Evolutionary conservation across 805 yeast genomes (phyloP).

Genomic region (Ogataea pini): DNA sequence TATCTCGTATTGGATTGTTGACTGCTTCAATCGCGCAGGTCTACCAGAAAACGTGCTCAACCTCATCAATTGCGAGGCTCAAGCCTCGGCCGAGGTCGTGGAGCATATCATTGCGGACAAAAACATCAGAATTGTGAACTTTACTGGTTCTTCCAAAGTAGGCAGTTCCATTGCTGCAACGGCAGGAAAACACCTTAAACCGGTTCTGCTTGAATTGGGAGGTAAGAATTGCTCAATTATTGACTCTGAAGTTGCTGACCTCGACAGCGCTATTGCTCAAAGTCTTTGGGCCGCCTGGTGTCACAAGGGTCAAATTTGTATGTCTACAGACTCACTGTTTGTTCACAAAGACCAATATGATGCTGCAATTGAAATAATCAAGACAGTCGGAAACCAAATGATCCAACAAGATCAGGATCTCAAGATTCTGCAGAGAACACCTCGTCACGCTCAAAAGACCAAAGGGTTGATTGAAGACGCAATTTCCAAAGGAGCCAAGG

Average conservation of each 20-base stretch:
- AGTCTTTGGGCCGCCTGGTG: slow-evolving; percentile 40
- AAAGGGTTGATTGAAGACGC: slow-evolving; percentile 38
- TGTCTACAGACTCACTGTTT: slow-evolving; percentile 43
- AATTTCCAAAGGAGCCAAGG: slow-evolving; percentile 38
- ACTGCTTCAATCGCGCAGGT: slow-evolving; percentile 40
- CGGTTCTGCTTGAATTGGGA: slow-evolving; percentile 45
- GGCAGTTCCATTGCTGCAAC: slow-evolving; percentile 39
- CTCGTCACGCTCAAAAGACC: slow-evolving; percentile 27
- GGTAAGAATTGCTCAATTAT: slow-evolving; percentile 45
- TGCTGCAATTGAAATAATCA: slow-evolving; percentile 27
- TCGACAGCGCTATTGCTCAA: slow-evolving; percentile 34
- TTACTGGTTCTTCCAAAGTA: slow-evolving; percentile 47
- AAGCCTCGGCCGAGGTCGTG: slow-evolving; percentile 30
- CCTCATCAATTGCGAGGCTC: slow-evolving; percentile 35
- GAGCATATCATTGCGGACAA: slow-evolving; percentile 32
- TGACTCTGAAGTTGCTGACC: slow-evolving; percentile 35
- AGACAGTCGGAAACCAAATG: slow-evolving; percentile 13
- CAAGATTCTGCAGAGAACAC: slow-evolving; percentile 34
- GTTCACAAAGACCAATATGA: slow-evolving; percentile 40
- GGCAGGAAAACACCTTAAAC: slow-evolving; percentile 43
- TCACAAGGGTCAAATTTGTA: slow-evolving; percentile 51
- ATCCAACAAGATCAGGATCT: slow-evolving; percentile 18
- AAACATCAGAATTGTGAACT: slow-evolving; percentile 40
- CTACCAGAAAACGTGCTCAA: slow-evolving; percentile 40
- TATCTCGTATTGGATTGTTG: slow-evolving; percentile 35